Conservation (phyloP, 257 asterid genomes). For the Nicotiana tabacum region DNA sequence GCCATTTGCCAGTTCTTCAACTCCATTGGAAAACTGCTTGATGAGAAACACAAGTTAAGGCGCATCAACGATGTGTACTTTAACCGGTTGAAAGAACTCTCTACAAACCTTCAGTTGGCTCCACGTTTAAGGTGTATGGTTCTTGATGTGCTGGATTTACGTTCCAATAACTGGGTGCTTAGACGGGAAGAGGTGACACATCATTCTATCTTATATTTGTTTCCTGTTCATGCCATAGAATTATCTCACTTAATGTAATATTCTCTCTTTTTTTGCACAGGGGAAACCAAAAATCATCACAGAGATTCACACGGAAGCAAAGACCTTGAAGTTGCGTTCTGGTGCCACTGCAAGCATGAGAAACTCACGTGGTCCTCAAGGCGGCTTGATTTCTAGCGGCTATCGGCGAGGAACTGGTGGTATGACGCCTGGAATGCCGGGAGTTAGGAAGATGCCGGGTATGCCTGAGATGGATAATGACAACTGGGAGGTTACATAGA, state of each 20-base stretch:
- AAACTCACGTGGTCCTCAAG: constrained; percentile 58
- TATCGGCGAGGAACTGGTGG: constrained; percentile 82
- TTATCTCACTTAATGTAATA: constrained; percentile 1
- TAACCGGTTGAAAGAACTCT: constrained; percentile 60
- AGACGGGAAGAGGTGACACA: constrained; percentile 79
- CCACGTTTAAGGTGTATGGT: constrained; percentile 81
- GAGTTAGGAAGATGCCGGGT: constrained; percentile 80
- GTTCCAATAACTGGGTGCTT: constrained; percentile 79
- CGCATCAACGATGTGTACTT: constrained; percentile 72
- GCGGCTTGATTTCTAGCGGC: constrained; percentile 53
- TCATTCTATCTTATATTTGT: neutral
- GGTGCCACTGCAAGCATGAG: constrained; percentile 89
- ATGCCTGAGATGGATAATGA: constrained; percentile 68
- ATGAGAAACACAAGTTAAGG: constrained; percentile 65
- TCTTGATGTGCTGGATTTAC: constrained; percentile 77
- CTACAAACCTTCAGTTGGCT: constrained; percentile 68
- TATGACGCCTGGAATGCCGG: constrained; percentile 99
- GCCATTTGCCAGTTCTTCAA: constrained; percentile 92
- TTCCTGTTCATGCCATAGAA: neutral
- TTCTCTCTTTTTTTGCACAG: constrained; percentile 27
- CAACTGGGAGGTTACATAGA: constrained; percentile 49
- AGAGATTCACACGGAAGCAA: constrained; percentile 93
- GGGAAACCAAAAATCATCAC: constrained; percentile 81
- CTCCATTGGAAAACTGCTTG: constrained; percentile 93
- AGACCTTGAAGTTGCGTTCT: constrained; percentile 79